phyloP scores from a whole-genome alignment of 2,329 filamentous ascomycete genomes.

The Verruconis gallopava region DNA sequence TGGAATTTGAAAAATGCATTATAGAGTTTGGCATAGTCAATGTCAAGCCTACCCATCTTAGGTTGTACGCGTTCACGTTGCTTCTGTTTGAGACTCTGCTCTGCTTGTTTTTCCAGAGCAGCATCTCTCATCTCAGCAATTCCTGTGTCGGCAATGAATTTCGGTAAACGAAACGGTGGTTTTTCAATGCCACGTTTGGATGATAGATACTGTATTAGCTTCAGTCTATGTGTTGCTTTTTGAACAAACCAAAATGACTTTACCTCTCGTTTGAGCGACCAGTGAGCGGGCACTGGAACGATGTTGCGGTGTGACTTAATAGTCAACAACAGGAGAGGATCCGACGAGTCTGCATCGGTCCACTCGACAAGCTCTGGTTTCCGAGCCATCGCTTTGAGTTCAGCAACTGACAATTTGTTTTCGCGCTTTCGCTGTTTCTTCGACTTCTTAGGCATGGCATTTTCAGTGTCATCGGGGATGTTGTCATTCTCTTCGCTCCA shows the following conservation, averaged over 20 bases:
- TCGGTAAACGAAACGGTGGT: slow-evolving; percentile 78
- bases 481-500: slow-evolving; percentile 67
- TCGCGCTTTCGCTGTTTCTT: slow-evolving; percentile 91
- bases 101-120: slow-evolving; percentile 86
- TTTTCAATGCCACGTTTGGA: slow-evolving; percentile 97
- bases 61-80: slow-evolving; percentile 87
- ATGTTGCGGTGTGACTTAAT: slow-evolving; percentile 94
- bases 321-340: slow-evolving; percentile 78
- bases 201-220: slow-evolving; percentile 56
- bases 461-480: slow-evolving; percentile 68
- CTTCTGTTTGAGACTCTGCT: slow-evolving; percentile 85
- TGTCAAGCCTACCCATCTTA: slow-evolving; percentile 94
- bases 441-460: slow-evolving; percentile 54
- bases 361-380: slow-evolving; percentile 95
- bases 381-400: slow-evolving; percentile 81
- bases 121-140: slow-evolving; percentile 98
- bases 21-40: slow-evolving; percentile 96
- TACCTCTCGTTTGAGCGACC: slow-evolving; percentile 80
- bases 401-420: slow-evolving; percentile 86
- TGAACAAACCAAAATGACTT: too few relatives aligned
- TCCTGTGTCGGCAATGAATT: slow-evolving; percentile 94
- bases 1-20: slow-evolving; percentile 98
- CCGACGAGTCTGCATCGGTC: slow-evolving; percentile 86
- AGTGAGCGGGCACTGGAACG: slow-evolving; percentile 85
- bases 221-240: background rate